These are phyloP conservation scores for Phytopythium delawarense DNA, from an alignment of 352 stramenopile genomes.

Conservation along the genomic window DNA sequence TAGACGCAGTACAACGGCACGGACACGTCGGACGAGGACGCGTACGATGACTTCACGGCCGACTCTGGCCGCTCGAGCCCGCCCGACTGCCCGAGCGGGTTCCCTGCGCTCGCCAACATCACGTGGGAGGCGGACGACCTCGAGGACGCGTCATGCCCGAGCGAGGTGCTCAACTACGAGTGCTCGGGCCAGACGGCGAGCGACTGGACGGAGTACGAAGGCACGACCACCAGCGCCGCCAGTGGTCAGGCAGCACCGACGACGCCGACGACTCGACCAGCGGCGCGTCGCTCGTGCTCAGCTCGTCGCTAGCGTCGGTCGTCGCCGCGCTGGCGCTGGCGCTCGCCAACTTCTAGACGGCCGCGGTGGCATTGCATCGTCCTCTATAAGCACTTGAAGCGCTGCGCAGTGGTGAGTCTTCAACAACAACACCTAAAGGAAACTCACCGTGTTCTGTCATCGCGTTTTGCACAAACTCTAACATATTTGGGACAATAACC, in stretches of 20 bases:
- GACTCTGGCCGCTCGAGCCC: conserved; percentile 17
- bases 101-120: conserved; percentile 21
- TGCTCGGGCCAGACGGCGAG: conserved; percentile 41
- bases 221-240: conserved; percentile 23
- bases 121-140: conserved; percentile 29
- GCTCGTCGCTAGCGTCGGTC: conserved; percentile 17
- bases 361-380: neutral
- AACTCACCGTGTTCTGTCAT: too few species aligned
- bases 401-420: too few species aligned
- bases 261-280: conserved; percentile 8
- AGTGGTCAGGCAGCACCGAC: conserved; percentile 12
- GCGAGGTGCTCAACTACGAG: conserved; percentile 31
- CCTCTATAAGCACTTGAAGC: neutral
- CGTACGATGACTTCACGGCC: conserved; percentile 25
- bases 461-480: too few species aligned
- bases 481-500: too few species aligned
- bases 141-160: conserved; percentile 25
- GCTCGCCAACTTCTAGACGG: neutral
- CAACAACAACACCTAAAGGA: too few species aligned
- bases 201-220: conserved; percentile 35
- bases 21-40: conserved; percentile 31
- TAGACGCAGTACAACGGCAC: conserved; percentile 44
- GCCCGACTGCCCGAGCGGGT: conserved; percentile 24
- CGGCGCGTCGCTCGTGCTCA: conserved; percentile 11
- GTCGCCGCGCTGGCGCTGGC: conserved; percentile 10